Evolutionary conservation across 345 rosid species (phyloP).

Genomic region (Lagerstroemia speciosa): DNA sequence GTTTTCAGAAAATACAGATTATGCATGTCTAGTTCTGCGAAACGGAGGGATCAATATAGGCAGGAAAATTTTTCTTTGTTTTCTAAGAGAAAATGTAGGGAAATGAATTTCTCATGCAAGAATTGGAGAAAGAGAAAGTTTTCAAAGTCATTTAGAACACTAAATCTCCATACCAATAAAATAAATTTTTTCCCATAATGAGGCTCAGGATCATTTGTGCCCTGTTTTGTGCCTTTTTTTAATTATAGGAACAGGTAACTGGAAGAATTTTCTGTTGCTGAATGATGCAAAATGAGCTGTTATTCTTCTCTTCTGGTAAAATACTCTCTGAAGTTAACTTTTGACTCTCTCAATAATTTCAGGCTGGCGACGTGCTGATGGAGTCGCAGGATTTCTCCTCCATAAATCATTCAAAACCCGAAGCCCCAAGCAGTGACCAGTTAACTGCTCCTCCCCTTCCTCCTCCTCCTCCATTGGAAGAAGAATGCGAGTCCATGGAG

Average conservation of each 20-base stretch:
- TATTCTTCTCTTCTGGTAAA: background rate
- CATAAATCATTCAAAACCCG: slow-evolving; percentile 26
- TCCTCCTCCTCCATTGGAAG: slow-evolving; percentile 58
- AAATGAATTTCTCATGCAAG: background rate
- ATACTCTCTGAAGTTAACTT: background rate
- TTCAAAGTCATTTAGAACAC: background rate
- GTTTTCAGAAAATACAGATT: background rate
- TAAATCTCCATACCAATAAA: background rate
- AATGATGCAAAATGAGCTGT: background rate
- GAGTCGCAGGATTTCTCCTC: slow-evolving; percentile 47
- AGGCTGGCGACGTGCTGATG: slow-evolving; percentile 54
- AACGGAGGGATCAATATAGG: too few species aligned
- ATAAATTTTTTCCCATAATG: background rate
- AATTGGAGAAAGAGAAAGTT: background rate
- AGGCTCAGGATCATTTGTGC: too few species aligned
- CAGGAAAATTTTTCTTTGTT: background rate
- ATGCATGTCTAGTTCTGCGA: background rate
- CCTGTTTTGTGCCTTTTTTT: too few species aligned
- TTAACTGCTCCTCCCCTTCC: slow-evolving; percentile 32
- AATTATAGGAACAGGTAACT: background rate
- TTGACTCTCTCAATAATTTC: slow-evolving; percentile 12
- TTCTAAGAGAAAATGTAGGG: background rate
- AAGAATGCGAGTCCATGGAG: slow-evolving; percentile 94
- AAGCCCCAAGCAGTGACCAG: slow-evolving; percentile 33
- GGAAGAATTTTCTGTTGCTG: background rate